Conservation (phyloP, 148 eudicot genomes). For the Rhododendron ovatum region DNA sequence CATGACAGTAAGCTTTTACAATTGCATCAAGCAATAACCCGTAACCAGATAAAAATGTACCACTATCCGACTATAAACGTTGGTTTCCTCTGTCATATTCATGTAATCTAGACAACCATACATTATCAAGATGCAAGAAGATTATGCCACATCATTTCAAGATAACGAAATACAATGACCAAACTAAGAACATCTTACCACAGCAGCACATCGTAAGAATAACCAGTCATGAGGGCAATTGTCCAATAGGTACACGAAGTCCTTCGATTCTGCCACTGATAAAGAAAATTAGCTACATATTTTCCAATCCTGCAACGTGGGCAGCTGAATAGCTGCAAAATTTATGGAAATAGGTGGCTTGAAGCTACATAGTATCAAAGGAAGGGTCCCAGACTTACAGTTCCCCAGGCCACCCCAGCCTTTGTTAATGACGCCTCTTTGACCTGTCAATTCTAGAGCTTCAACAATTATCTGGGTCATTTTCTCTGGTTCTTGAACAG, state of each 20-base stretch:
- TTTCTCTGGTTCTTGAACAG: conserved; percentile 80
- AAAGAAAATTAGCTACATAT: neutral
- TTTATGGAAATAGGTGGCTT: neutral
- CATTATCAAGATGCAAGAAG: conserved; percentile 1
- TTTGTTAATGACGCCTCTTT: conserved; percentile 83
- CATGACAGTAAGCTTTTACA: neutral
- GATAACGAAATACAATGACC: neutral
- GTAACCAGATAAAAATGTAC: neutral
- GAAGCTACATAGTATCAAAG: conserved; percentile 1
- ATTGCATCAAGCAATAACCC: neutral
- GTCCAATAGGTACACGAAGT: conserved; percentile 62
- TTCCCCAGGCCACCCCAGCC: conserved; percentile 98
- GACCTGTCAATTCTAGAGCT: conserved; percentile 58
- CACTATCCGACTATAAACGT: neutral
- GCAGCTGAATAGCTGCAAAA: neutral
- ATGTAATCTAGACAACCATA: neutral
- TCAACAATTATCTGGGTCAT: conserved; percentile 72
- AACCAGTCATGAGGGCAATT: conserved; percentile 69
- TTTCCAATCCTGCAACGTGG: neutral
- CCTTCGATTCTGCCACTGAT: conserved; percentile 75
- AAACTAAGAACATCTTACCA: conserved; percentile 32
- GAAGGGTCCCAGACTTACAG: conserved; percentile 47
- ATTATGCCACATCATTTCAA: neutral
- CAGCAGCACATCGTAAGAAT: conserved; percentile 55
- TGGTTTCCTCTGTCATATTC: neutral